These are phyloP conservation scores for Choanephora cucurbitarum DNA, from an alignment of 371 early-diverging fungal genomes.

Conservation along the genomic window DNA sequence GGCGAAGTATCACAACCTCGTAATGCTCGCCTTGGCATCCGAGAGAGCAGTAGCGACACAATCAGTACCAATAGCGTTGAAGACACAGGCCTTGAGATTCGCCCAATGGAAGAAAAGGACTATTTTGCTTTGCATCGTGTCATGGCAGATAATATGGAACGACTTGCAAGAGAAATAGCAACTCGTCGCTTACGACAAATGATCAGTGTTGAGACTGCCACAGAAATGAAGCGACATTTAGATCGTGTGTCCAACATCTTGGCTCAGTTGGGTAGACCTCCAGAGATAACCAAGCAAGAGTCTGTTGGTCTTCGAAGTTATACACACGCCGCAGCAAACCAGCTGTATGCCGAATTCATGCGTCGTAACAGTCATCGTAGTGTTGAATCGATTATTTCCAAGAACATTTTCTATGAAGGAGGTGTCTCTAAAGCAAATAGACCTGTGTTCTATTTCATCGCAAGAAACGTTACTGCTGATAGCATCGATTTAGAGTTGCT, in stretches of 20 bases:
- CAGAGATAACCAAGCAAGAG: slow-evolving; percentile 45
- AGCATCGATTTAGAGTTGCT: slow-evolving; percentile 84
- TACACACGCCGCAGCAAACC: slow-evolving; percentile 55
- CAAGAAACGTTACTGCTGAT: slow-evolving; percentile 75
- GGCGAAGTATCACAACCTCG: not conserved
- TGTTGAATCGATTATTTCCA: slow-evolving; percentile 63
- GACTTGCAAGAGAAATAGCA: slow-evolving; percentile 65
- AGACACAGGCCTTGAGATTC: slow-evolving; percentile 12
- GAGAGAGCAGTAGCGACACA: not conserved
- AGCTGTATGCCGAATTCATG: slow-evolving; percentile 81
- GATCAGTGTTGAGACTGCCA: slow-evolving; percentile 35
- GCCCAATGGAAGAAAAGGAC: slow-evolving; percentile 61
- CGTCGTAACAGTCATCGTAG: slow-evolving; percentile 70
- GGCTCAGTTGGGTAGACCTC: slow-evolving; percentile 84
- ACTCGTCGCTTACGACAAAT: slow-evolving; percentile 43
- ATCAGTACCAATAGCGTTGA: slow-evolving; percentile 13
- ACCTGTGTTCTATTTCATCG: slow-evolving; percentile 85
- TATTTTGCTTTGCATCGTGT: slow-evolving; percentile 67
- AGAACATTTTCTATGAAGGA: slow-evolving; percentile 79
- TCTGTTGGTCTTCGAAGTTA: slow-evolving; percentile 49
- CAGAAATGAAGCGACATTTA: slow-evolving; percentile 55
- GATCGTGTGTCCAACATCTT: slow-evolving; percentile 80
- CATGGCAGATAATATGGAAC: slow-evolving; percentile 71
- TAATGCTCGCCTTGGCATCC: slow-evolving; percentile 1
- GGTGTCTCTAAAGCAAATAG: slow-evolving; percentile 76